Percentiles rank a stretch among this genome's conserved stretches.
Evolutionary conservation across 176 grass and related monocot species (phyloP).

Genomic region (Hyparrhenia diplandra): DNA sequence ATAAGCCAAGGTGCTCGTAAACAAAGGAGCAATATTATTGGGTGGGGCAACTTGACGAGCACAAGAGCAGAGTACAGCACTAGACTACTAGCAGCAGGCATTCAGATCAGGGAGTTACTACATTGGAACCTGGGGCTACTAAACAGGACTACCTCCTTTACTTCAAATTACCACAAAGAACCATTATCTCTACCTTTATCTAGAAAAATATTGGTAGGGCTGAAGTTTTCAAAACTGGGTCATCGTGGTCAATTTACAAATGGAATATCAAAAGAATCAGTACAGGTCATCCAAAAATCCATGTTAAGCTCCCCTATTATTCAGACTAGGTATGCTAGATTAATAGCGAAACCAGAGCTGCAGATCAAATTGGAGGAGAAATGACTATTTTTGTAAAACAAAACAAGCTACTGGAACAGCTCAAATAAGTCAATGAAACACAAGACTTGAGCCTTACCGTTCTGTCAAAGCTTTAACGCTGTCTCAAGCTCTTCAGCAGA

Average conservation of each 20-base stretch:
- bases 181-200: not conserved
- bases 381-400: not conserved
- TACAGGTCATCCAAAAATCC: not conserved
- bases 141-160: not conserved
- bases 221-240: not conserved
- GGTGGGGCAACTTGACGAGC: not conserved
- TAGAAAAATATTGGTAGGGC: not conserved
- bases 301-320: not conserved
- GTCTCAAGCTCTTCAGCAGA: slow-evolving; percentile 48
- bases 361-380: not conserved
- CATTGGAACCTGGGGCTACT: not conserved
- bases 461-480: slow-evolving; percentile 41
- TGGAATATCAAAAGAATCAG: not conserved
- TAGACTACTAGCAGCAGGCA: not conserved
- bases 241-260: not conserved
- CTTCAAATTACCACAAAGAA: not conserved
- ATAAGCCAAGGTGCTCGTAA: not conserved
- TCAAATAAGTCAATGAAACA: not conserved
- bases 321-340: not conserved
- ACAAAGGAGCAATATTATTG: not conserved
- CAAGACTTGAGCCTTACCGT: slow-evolving; percentile 32
- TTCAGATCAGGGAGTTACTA: not conserved
- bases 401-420: not conserved
- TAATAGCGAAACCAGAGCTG: not conserved
- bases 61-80: not conserved